Evolutionary conservation across 2,329 filamentous ascomycete genomes (phyloP).

Genomic region (Davidsoniella australis): DNA sequence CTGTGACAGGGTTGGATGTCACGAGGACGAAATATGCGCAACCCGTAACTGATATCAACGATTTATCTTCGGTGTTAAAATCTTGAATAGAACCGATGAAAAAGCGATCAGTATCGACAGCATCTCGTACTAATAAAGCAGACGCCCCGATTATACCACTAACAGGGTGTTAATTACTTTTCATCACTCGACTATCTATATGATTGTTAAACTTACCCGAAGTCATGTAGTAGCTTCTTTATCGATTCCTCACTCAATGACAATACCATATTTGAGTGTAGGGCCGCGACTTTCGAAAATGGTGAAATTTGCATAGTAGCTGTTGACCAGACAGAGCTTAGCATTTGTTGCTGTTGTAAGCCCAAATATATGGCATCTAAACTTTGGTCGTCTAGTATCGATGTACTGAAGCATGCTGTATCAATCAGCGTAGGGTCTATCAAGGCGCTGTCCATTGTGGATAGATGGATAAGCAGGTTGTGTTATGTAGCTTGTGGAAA

Average conservation of each 20-base stretch:
- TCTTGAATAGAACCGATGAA: neutral
- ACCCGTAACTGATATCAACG: neutral
- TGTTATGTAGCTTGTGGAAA: too few relatives aligned
- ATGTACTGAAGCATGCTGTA: too few relatives aligned
- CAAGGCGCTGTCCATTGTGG: too few relatives aligned
- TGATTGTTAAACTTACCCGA: neutral
- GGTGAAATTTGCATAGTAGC: neutral
- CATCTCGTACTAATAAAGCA: constrained; percentile 1
- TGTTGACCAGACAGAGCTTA: neutral
- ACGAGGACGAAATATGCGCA: neutral
- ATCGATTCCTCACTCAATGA: constrained; percentile 1
- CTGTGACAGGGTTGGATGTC: neutral
- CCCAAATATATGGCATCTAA: neutral
- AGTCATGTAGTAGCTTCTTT: neutral
- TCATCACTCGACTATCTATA: too few relatives aligned
- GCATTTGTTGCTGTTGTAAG: neutral
- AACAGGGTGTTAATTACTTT: neutral
- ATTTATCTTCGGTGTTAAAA: neutral
- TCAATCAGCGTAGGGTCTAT: too few relatives aligned
- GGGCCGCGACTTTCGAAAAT: constrained; percentile 1
- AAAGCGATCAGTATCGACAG: constrained; percentile 1
- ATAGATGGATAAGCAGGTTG: too few relatives aligned
- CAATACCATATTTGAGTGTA: constrained; percentile 3
- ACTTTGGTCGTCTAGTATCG: too few relatives aligned
- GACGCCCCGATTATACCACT: neutral